Base-by-base conservation (phyloP, 306 rosid species). In the Vigna nakashimae region DNA sequence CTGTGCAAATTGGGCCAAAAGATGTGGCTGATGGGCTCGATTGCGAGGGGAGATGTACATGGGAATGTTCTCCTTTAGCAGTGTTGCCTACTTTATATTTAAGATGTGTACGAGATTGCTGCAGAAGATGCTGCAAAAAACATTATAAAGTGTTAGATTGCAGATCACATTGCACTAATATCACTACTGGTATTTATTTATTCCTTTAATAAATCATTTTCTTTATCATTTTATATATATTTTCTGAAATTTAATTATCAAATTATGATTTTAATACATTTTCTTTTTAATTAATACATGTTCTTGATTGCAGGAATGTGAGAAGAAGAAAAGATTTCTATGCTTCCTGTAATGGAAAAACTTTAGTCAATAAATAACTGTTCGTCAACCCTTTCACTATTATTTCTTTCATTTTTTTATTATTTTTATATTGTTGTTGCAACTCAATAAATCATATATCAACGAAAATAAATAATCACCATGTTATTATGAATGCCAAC, bases 71-170 rank as follows among this genome's bases (percentile, higher is more conserved):
- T 8, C 15, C 62, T 55, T 20, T 20, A 9, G 12, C 0, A 8
- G 0, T 0, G 9, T 0, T 55, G 9, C 4, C 30, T 1, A 2
- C 1, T 1, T 9, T 20, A 0, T 55, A 55, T 20, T 0, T 3
- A 0, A 0, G 0, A 20, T 55, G 62, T 20, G 1, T 55, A 9
- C 0, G 20, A 3, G 16, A 0, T 1, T 55, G 62, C 11, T 1
- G 0, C 11, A 26, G 5, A 55, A 18, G 9, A 9, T 55, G 56
- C 9, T 2, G 34, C 32, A 26, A 26, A 26, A 1, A 26, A 3
- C 28, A 3, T 26, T 26, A 3, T 26, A 26, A 26, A 0, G 28
- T 26, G 28, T 26, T 26, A 26, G 28, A 26, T 1, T 26, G 28
- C 28, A 26, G 3, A 26, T 26, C 28, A 26, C 28, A 26, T 26